Conservation (phyloP, 371 early-diverging fungal genomes). For the Mortierella sp. region DNA sequence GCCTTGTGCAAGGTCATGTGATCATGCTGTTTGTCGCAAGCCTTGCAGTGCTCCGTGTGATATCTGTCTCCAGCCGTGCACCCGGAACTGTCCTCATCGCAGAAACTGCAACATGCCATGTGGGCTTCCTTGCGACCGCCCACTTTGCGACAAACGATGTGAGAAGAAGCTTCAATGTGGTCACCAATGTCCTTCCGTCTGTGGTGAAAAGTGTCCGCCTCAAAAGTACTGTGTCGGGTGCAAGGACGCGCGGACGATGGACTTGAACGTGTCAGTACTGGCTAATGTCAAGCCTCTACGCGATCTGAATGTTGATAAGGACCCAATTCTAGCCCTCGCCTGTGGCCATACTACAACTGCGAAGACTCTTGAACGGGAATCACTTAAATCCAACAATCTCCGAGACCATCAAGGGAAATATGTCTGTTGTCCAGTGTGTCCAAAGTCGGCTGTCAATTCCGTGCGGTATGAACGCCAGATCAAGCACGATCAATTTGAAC, state of each 20-base stretch:
- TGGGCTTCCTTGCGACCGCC: conserved; percentile 63
- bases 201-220: conserved; percentile 62
- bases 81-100: conserved; percentile 59
- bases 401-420: no score
- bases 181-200: conserved; percentile 62
- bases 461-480: no score
- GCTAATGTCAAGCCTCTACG: conserved; percentile 37
- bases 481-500: no score
- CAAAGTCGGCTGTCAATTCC: no score
- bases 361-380: conserved; percentile 55
- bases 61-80: conserved; percentile 57
- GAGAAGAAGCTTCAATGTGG: conserved; percentile 56
- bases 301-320: conserved; percentile 55
- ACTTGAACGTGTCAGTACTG: conserved; percentile 44
- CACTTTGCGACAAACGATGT: conserved; percentile 64
- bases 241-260: conserved; percentile 23
- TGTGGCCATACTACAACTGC: conserved; percentile 62
- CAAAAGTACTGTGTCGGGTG: conserved; percentile 53
- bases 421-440: no score
- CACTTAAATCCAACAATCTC: conserved; percentile 21
- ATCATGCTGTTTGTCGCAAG: conserved; percentile 52
- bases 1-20: conserved; percentile 53
- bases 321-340: conserved; percentile 54
- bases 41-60: conserved; percentile 54
- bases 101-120: conserved; percentile 58